Evolutionary conservation across 768 basidiomycete species (phyloP), one percentile per base, ranked within the genome.

Genomic region (Postia placenta): DNA sequence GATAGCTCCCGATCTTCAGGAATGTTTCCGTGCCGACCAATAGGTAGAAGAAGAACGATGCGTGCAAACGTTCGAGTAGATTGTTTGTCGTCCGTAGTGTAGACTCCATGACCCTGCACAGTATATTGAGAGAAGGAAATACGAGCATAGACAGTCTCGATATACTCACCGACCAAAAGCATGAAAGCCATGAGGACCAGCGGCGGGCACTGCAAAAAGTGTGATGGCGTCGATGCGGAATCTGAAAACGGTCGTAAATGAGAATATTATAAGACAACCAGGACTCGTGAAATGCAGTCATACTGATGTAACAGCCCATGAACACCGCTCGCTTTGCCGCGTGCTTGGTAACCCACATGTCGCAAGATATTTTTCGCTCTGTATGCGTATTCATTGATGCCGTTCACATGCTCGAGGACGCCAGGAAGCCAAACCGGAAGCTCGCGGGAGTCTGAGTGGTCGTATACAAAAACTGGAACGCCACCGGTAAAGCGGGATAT

Each of bases 1-100:
- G 75, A 66, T 91, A 99, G 58, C 74, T 80, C 2, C 93, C 94
- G 24, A 98, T 92, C 62, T 94, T 89, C 57, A 92, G 76, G 69
- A 95, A 96, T 1, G 74, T 76, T 4, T 67, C 71, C 1, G 81
- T 74, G 33, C 70, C 70, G 12, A 85, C 77, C 51, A 92, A 69
- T 52, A 98, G 73, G 69, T 94, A 98, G 70, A 98, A 93, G 73
- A 98, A 97, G 68, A 95, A 94, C 0, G 95, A 98, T 1, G 94
- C 94, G 64, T 99, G 96, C 19, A 98, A 80, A 14, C 96, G 83
- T 62, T 99, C 96, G 17, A 97, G 76, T 5, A 98, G 77, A 62
- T 99, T 99, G 67, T 96, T 97, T 62, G 83, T 80, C 12, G 93
- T 89, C 50, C 94, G 80, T 26, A 96, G 74, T 12, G 87, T 83